Conservation (phyloP, 1,139 yeast species). For the Sugiyamaella xylanicola region DNA sequence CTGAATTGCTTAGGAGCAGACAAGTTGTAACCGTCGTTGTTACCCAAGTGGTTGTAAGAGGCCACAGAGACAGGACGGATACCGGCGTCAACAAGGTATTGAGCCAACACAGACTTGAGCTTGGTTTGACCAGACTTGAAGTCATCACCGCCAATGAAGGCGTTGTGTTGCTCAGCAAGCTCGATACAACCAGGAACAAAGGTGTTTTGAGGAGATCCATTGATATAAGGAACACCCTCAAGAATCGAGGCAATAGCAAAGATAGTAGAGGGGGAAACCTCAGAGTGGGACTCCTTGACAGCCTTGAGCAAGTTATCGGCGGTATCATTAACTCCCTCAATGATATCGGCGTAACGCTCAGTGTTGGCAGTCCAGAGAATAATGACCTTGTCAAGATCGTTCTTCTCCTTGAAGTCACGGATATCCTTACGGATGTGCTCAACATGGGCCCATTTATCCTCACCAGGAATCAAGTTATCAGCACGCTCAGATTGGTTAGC, state of each 20-base stretch:
- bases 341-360: constrained; percentile 82
- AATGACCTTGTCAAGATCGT: constrained; percentile 80
- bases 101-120: constrained; percentile 91
- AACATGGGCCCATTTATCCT: constrained; percentile 86
- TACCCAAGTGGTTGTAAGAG: constrained; percentile 94
- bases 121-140: constrained; percentile 97
- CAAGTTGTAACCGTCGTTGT: constrained; percentile 92
- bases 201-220: constrained; percentile 97
- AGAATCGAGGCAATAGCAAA: constrained; percentile 92
- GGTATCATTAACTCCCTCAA: constrained; percentile 83
- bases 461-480: constrained; percentile 73
- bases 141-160: constrained; percentile 95
- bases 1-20: constrained; percentile 92
- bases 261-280: constrained; percentile 86
- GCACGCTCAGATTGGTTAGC: constrained; percentile 93
- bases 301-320: constrained; percentile 75
- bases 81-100: constrained; percentile 95
- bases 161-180: constrained; percentile 74
- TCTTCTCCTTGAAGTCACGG: constrained; percentile 69
- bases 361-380: constrained; percentile 98
- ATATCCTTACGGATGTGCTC: constrained; percentile 85
- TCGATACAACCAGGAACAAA: constrained; percentile 94
- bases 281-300: constrained; percentile 76
- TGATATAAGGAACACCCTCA: constrained; percentile 86
- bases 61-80: constrained; percentile 93